These are phyloP conservation scores for Stipa capillata DNA, from an alignment of 176 grass and related monocot genomes.

Conservation along the genomic window DNA sequence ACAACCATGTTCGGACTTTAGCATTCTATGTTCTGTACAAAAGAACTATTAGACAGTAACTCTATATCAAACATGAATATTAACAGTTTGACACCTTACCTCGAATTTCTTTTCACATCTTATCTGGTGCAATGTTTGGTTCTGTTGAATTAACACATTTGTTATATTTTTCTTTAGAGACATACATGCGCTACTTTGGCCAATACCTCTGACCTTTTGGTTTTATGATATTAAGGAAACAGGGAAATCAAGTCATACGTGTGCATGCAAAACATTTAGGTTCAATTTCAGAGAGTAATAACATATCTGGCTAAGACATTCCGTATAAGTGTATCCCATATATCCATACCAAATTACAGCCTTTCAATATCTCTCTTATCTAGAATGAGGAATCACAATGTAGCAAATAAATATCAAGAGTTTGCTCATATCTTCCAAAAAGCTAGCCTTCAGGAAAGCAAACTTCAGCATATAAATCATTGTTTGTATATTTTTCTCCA, in stretches of 20 bases:
- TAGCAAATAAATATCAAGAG: not conserved
- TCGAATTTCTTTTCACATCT: not conserved
- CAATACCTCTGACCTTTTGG: not conserved
- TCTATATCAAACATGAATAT: not conserved
- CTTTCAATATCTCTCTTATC: not conserved
- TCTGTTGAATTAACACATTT: not conserved
- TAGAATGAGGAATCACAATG: not conserved
- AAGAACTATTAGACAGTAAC: not conserved
- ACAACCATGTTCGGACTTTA: not conserved
- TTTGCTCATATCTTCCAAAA: not conserved
- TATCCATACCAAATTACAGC: not conserved
- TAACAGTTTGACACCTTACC: not conserved
- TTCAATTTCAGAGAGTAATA: not conserved
- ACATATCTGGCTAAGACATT: not conserved
- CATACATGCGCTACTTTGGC: not conserved
- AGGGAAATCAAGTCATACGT: not conserved
- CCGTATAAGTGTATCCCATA: not conserved
- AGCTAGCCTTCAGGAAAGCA: not conserved
- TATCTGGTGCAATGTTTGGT: not conserved
- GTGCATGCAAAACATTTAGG: not conserved
- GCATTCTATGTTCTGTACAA: not conserved
- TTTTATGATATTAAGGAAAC: not conserved
- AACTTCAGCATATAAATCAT: not conserved
- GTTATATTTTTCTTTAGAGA: not conserved
- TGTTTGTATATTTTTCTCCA: not conserved